Base-by-base conservation (phyloP, 23 red algal genomes). In the Cyanidioschyzon merolae region DNA sequence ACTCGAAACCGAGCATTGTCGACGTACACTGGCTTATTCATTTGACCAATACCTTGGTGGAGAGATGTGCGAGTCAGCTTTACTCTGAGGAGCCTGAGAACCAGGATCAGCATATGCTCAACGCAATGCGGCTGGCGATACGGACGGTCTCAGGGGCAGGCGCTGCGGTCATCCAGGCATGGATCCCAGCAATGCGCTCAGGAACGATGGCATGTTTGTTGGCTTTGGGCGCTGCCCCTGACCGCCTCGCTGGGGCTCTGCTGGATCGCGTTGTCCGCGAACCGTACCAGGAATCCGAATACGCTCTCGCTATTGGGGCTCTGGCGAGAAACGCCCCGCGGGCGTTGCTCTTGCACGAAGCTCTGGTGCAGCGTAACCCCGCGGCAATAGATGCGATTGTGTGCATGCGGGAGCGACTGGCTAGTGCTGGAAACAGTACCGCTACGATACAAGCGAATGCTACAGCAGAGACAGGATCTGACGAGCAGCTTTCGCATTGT, bases 191-290 rank as follows among this genome's bases (percentile, higher is more conserved):
- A 54, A 54, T 54, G 45, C 45, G 45, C 7, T 15, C 21, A 7
- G 45, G 21, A 21, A 54, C 45, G 21, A 54, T 54, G 45, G 45
- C 45, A 54, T 54, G 45, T 54, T 71, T 71, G 63, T 71, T 71
- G 63, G 3, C 12, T 27, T 27, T 71, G 16, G 63, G 63, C 7
- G 12, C 7, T 35, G 63, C 29, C 7, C 16, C n/a, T 3, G 63
- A 71, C 16, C 12, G 30, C 21, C 63, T 71, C 12, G 30, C 16
- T 32, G 63, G 12, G 12, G n/a, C 21, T 15, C 29, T 71, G 63
- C 63, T 71, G 63, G 12, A 71, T 3, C 63, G 32, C 7, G 32
- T 35, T 32, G 2, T 27, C 7, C 7, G 32, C 7, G n/a, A 32
- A 27, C 63, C 16, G 2, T 71, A 32, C 63, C 12, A 71, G n/a